Base-by-base conservation (phyloP, 495 filamentous ascomycete genomes). In the Hypoxylon rickii region DNA sequence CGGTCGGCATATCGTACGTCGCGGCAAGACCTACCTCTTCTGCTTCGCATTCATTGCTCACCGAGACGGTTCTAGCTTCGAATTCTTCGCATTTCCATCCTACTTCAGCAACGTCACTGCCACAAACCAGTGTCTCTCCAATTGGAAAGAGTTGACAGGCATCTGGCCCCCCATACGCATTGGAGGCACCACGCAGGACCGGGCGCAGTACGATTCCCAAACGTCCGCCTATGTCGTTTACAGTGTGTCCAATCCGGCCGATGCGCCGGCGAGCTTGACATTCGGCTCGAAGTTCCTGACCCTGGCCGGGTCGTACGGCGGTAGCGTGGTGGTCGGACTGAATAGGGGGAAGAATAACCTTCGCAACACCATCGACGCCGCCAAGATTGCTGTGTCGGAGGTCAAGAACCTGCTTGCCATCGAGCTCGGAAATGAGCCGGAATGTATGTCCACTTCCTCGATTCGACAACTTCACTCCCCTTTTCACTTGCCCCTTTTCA, bases 391-490 rank as follows among this genome's bases (percentile, higher is more conserved):
- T 0, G 71, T 75, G 15, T 55, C 52, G 0, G 65, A 75, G 20
- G 76, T 82, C 37, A 61, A 51, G 7, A 85, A 83, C 50, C 61
- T 85, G 16, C 72, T 80, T 22, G 77, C 81, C 1, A 79, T 86
- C 36, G 83, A 86, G 58, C 69, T 86, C 1, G 82, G 83, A 1
- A 86, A 86, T 44, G 82, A 85, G 47, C 82, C 82, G 0, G 80
- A 84, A 58, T 84, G 83, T 82, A 66, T 53, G 77, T 55, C 20
- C 18, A 58, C 50, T 17, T 44, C 13, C n/a, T n/a, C n/a, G n/a
- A n/a, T n/a, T n/a, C n/a, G n/a, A n/a, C n/a, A n/a, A n/a, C n/a
- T n/a, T n/a, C n/a, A n/a, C n/a, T n/a, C n/a, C n/a, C n/a, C n/a
- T n/a, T n/a, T n/a, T n/a, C n/a, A n/a, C n/a, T n/a, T n/a, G n/a